Base-by-base conservation (phyloP, 176 grass and related monocot species). In the Musa acuminata region DNA sequence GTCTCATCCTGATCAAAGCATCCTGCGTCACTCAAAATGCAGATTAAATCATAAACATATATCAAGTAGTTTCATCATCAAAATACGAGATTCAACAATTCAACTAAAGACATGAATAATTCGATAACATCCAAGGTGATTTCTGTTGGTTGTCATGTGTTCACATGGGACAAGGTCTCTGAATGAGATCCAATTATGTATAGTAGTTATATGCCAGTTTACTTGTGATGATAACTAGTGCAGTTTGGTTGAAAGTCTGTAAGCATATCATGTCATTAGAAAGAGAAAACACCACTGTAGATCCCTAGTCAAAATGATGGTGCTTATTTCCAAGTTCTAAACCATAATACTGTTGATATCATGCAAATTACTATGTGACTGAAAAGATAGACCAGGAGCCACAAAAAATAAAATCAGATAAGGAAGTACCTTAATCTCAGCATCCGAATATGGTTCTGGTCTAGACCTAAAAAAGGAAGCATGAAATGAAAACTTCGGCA, bases 371-470 rank as follows among this genome's bases (percentile, higher is more conserved):
- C 5, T n/a, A 3, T 64, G 9, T 11, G 17, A 25, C 2, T 70
- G 19, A 8, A 74, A 29, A 24, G 11, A 62, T 73, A 52, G 0
- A 43, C 3, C 70, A 13, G 24, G 8, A 0, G 8, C 13, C n/a
- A 62, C 52, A 50, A 54, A 75, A 13, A 72, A 65, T 11, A 64
- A 70, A 16, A 74, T 66, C 54, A 6, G 27, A 77, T 19, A 52
- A 23, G 73, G 26, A 3, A 62, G 25, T 91, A 99, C 95, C 95
- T 99, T 99, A 53, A 99, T 86, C 82, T 99, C 95, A 67, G 88
- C 90, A 79, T 99, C 90, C 2, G 95, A 87, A 74, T 91, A 99
- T 67, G 90, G 88, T 69, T 64, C 85, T n/a, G 64, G 76, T 62
- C 90, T 89, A 54, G 88, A 91, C 65, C 95, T 99, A 83, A 20